phyloP scores from a whole-genome alignment of 2,329 filamentous ascomycete species.

The Alternaria novae-zelandiae region DNA sequence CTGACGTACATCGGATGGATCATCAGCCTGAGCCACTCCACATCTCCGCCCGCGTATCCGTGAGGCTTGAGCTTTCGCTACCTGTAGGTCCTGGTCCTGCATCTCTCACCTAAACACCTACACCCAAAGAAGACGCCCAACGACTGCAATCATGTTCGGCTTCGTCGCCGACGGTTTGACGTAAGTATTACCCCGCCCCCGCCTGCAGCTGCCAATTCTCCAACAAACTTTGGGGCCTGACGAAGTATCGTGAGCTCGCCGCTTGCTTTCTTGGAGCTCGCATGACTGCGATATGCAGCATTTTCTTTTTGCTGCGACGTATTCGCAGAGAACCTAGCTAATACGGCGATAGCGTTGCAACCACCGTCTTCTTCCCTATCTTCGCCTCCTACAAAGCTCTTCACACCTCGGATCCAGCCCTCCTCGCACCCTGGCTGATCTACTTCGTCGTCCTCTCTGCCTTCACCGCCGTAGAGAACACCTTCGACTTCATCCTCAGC shows the following conservation, averaged over 20 bases:
- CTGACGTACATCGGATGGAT: slow-evolving; percentile 13
- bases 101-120: slow-evolving; percentile 6
- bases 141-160: slow-evolving; percentile 39
- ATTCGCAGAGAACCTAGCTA: slow-evolving; percentile 15
- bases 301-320: background rate
- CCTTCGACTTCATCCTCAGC: slow-evolving; percentile 82
- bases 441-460: slow-evolving; percentile 96
- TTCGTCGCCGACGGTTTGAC: slow-evolving; percentile 49
- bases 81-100: slow-evolving; percentile 5
- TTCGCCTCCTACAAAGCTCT: slow-evolving; percentile 99
- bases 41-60: slow-evolving; percentile 25
- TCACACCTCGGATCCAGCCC: slow-evolving; percentile 85
- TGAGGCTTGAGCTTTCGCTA: slow-evolving; percentile 19
- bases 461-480: slow-evolving; percentile 81
- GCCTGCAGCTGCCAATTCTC: slow-evolving; percentile 8
- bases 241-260: slow-evolving; percentile 9
- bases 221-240: slow-evolving; percentile 13
- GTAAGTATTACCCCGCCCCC: slow-evolving; percentile 43
- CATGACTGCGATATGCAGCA: slow-evolving; percentile 4
- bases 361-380: slow-evolving; percentile 90
- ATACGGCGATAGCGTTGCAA: slow-evolving; percentile 47
- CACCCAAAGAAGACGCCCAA: slow-evolving; percentile 1
- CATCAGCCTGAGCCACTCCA: slow-evolving; percentile 21
- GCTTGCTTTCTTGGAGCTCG: slow-evolving; percentile 13
- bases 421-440: slow-evolving; percentile 97